Evolutionary conservation across 345 rosid species (phyloP).

Genomic region (Bruguiera parviflora): DNA sequence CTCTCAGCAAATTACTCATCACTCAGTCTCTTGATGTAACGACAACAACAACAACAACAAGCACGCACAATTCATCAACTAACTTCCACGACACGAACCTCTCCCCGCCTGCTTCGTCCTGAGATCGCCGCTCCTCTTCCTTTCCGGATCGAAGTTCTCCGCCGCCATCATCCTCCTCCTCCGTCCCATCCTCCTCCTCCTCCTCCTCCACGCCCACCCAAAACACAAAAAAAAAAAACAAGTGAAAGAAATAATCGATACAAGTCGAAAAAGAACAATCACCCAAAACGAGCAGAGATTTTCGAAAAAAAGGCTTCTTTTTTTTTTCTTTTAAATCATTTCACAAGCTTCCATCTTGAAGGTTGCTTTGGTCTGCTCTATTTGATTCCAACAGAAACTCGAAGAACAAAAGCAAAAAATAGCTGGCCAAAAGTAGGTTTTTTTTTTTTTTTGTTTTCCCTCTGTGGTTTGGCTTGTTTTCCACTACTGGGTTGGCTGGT

Average conservation of each 20-base stretch:
- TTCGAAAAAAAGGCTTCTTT: not conserved
- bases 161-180: slow-evolving; percentile 55
- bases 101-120: slow-evolving; percentile 95
- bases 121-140: slow-evolving; percentile 91
- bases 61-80: slow-evolving; percentile 26
- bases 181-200: slow-evolving; percentile 83
- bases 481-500: too few species aligned
- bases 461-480: too few species aligned
- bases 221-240: not conserved
- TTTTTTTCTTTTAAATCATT: slow-evolving; percentile 26
- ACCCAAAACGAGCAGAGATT: not conserved
- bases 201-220: slow-evolving; percentile 19
- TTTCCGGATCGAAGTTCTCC: slow-evolving; percentile 84
- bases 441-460: not conserved
- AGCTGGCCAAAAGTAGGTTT: not conserved
- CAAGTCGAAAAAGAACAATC: not conserved
- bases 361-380: slow-evolving; percentile 56
- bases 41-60: slow-evolving; percentile 21
- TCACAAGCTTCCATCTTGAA: slow-evolving; percentile 37
- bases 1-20: slow-evolving; percentile 73
- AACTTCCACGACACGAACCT: slow-evolving; percentile 99
- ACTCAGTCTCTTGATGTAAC: slow-evolving; percentile 10
- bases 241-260: not conserved
- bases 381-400: slow-evolving; percentile 17
- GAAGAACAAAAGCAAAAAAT: not conserved